Evolutionary conservation across 495 filamentous ascomycete genomes (phyloP).

Genomic region (Bacidia gigantensis): DNA sequence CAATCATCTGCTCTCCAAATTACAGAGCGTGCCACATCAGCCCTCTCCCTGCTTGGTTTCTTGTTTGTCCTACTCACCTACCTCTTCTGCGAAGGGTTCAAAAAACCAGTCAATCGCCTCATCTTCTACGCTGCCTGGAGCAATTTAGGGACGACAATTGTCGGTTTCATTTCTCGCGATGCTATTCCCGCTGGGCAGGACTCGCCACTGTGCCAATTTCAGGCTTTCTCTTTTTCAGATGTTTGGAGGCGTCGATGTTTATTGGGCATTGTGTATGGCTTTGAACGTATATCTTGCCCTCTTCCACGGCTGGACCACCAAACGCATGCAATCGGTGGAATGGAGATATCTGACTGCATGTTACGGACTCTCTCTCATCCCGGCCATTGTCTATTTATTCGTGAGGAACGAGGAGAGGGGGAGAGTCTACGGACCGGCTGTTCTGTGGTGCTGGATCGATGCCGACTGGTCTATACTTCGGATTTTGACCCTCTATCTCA

Average conservation of each 20-base stretch:
- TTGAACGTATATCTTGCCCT: slow-evolving; percentile 77
- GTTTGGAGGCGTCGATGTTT: slow-evolving; percentile 54
- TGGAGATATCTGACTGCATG: slow-evolving; percentile 53
- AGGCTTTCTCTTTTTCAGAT: slow-evolving; percentile 61
- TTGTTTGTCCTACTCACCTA: slow-evolving; percentile 62
- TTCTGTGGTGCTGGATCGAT: slow-evolving; percentile 75
- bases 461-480: slow-evolving; percentile 54
- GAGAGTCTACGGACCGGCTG: slow-evolving; percentile 59
- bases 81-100: slow-evolving; percentile 40
- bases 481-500: slow-evolving; percentile 66
- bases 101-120: slow-evolving; percentile 72
- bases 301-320: slow-evolving; percentile 56
- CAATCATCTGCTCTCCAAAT: slow-evolving; percentile 31
- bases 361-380: slow-evolving; percentile 62
- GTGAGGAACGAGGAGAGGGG: slow-evolving; percentile 33
- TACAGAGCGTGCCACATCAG: slow-evolving; percentile 52
- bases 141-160: slow-evolving; percentile 66
- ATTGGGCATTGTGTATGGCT: slow-evolving; percentile 73
- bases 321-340: slow-evolving; percentile 52
- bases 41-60: slow-evolving; percentile 56
- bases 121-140: slow-evolving; percentile 75
- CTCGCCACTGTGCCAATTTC: slow-evolving; percentile 52
- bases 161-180: slow-evolving; percentile 53
- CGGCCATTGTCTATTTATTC: slow-evolving; percentile 54
- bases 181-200: slow-evolving; percentile 30